A percentile compares a stretch with the other conserved stretches of the same genome.
Evolutionary conservation across 1,139 yeast genomes (phyloP).

Genomic region (Geotrichum bryndzae): DNA sequence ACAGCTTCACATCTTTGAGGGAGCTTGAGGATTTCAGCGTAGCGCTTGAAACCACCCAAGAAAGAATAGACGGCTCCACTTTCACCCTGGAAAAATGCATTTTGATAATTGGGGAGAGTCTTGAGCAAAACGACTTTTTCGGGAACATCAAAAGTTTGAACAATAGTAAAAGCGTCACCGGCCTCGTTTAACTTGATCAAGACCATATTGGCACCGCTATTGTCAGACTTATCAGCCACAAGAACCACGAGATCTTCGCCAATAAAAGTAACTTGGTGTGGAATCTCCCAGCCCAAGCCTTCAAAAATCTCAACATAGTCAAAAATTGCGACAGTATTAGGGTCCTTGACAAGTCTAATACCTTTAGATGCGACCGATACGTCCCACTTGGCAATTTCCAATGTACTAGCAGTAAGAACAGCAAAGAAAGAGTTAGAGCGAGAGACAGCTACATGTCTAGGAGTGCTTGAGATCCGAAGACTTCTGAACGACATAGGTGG

Average conservation of each 20-base stretch:
- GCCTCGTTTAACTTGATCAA: conserved; percentile 17
- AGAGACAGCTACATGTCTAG: conserved; percentile 61
- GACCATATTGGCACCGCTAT: conserved; percentile 14
- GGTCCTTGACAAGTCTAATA: conserved; percentile 40
- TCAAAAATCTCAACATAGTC: conserved; percentile 36
- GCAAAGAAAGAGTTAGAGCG: conserved; percentile 56
- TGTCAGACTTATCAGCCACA: conserved; percentile 43
- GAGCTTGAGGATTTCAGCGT: conserved; percentile 43
- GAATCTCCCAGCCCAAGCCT: conserved; percentile 37
- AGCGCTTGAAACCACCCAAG: conserved; percentile 29
- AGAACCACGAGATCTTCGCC: conserved; percentile 49
- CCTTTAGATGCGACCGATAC: conserved; percentile 12
- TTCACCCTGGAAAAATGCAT: conserved; percentile 53
- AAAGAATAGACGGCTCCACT: conserved; percentile 53
- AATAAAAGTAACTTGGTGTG: conserved; percentile 60
- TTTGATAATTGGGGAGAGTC: conserved; percentile 49
- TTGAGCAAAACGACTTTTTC: conserved; percentile 53
- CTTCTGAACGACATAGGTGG: conserved; percentile 86
- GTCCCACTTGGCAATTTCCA: conserved; percentile 42
- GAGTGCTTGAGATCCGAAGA: conserved; percentile 46
- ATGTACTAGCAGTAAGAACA: conserved; percentile 43
- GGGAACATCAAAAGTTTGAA: conserved; percentile 29
- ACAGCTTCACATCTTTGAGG: conserved; percentile 68
- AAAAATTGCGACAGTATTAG: conserved; percentile 40
- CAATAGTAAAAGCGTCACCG: conserved; percentile 11